phyloP scores from a whole-genome alignment of 257 asterid genomes.

The Mitragyna speciosa region DNA sequence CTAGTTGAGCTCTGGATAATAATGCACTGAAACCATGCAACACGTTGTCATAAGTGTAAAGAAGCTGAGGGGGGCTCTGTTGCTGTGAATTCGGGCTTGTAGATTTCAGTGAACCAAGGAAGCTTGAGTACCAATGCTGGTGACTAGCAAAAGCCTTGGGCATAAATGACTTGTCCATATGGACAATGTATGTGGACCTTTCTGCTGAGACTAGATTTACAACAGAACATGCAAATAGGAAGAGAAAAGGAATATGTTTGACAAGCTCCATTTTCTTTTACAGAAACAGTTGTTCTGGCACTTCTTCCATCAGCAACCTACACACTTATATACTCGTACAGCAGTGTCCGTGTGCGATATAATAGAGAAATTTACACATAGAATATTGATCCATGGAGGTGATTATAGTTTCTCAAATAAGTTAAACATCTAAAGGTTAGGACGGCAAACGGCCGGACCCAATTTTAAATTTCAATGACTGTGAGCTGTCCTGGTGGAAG shows the following conservation, averaged over 20 bases:
- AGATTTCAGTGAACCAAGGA: constrained; percentile 24
- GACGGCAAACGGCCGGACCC: not conserved
- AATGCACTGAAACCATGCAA: constrained; percentile 48
- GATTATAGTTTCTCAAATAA: not conserved
- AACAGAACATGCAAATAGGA: constrained; percentile 12
- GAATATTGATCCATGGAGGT: too few relatives aligned
- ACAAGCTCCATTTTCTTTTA: constrained; percentile 18
- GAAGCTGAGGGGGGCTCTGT: not conserved
- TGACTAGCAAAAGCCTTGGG: constrained; percentile 32
- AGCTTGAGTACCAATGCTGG: constrained; percentile 36
- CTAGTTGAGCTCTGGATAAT: constrained; percentile 35
- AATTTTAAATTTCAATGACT: not conserved
- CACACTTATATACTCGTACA: not conserved
- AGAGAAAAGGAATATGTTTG: constrained; percentile 5
- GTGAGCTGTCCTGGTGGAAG: not conserved
- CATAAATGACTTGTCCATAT: constrained; percentile 48
- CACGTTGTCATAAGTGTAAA: constrained; percentile 44
- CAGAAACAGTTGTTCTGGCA: not conserved
- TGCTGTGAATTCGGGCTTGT: not conserved
- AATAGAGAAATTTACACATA: not conserved
- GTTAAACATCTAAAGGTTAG: not conserved
- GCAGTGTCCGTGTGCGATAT: not conserved
- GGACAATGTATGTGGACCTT: constrained; percentile 39
- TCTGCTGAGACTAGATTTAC: constrained; percentile 15
- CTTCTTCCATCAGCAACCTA: not conserved